Evolutionary conservation across 106 monocot genomes (phyloP).

Genomic region (Dioscorea zingiberensis): DNA sequence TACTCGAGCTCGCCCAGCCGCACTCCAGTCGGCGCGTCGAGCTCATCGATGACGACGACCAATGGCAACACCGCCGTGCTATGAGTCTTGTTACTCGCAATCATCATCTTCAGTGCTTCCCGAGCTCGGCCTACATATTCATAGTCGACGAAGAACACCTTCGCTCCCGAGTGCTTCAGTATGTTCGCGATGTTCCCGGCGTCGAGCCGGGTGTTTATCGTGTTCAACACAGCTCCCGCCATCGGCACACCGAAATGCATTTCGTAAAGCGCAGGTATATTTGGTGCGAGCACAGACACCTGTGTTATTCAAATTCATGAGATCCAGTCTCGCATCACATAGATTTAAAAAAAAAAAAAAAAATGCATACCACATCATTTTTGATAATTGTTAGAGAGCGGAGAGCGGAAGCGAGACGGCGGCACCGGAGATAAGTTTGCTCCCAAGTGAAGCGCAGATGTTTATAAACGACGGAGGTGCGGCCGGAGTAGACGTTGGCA

Average conservation of each 20-base stretch:
- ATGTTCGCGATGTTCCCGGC: slow-evolving; percentile 38
- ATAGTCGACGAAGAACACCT: slow-evolving; percentile 67
- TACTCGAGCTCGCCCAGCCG: slow-evolving; percentile 40
- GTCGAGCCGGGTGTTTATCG: slow-evolving; percentile 72
- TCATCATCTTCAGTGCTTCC: slow-evolving; percentile 24
- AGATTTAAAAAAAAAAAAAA: too few species aligned
- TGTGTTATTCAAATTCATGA: background rate
- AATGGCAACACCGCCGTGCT: slow-evolving; percentile 8
- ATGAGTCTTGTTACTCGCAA: background rate
- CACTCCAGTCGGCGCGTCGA: slow-evolving; percentile 16
- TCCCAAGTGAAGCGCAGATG: slow-evolving; percentile 50
- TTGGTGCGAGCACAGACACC: slow-evolving; percentile 75
- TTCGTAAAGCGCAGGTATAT: slow-evolving; percentile 64
- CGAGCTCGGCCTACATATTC: slow-evolving; percentile 29
- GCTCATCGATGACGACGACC: slow-evolving; percentile 43
- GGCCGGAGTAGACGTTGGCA: slow-evolving; percentile 49
- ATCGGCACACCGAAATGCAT: slow-evolving; percentile 89
- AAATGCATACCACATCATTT: slow-evolving; percentile 53
- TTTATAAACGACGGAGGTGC: slow-evolving; percentile 49
- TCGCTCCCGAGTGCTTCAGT: slow-evolving; percentile 52
- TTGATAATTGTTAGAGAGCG: slow-evolving; percentile 36
- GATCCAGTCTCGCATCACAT: background rate
- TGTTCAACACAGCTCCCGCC: slow-evolving; percentile 75
- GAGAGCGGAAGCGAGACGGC: slow-evolving; percentile 59
- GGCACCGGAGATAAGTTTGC: slow-evolving; percentile 67